A percentile compares a stretch with the other conserved stretches of the same genome.
These are phyloP conservation scores for Cytospora piceae DNA, from an alignment of 2,329 filamentous ascomycete species.

Conservation along the genomic window DNA sequence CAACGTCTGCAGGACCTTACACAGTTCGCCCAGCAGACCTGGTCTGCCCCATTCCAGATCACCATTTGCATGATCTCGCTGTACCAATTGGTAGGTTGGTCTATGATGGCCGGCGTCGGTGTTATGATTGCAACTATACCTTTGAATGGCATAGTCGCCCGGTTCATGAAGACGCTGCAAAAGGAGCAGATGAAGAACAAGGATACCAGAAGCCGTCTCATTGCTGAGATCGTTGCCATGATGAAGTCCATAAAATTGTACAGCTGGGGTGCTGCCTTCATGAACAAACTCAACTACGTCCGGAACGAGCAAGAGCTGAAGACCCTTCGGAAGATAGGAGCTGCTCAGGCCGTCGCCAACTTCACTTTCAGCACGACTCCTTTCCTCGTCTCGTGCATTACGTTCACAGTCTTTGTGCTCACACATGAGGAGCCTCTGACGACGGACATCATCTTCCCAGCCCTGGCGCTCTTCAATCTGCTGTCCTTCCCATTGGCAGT, in stretches of 20 bases:
- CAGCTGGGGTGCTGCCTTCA: constrained; percentile 95
- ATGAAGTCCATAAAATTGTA: constrained; percentile 99
- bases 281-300: constrained; percentile 95
- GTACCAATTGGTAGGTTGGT: constrained; percentile 91
- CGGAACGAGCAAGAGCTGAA: constrained; percentile 95
- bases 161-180: constrained; percentile 91
- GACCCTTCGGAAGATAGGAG: constrained; percentile 94
- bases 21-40: constrained; percentile 92
- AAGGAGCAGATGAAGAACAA: constrained; percentile 99
- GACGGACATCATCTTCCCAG: constrained; percentile 95
- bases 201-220: constrained; percentile 86
- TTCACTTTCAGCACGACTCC: constrained; percentile 98
- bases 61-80: constrained; percentile 92
- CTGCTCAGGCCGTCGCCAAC: constrained; percentile 90
- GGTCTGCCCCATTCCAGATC: constrained; percentile 98
- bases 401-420: constrained; percentile 91
- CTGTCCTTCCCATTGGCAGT: constrained; percentile 93
- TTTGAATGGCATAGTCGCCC: constrained; percentile 88
- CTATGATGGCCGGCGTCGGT: constrained; percentile 92
- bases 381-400: constrained; percentile 96
- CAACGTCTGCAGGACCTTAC: constrained; percentile 93
- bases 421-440: constrained; percentile 80
- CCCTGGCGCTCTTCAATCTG: constrained; percentile 91
- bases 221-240: constrained; percentile 98
- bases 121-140: constrained; percentile 99